Evolutionary conservation across 164 flowering plant species (phyloP).

Genomic region (Euptelea pleiosperma): DNA sequence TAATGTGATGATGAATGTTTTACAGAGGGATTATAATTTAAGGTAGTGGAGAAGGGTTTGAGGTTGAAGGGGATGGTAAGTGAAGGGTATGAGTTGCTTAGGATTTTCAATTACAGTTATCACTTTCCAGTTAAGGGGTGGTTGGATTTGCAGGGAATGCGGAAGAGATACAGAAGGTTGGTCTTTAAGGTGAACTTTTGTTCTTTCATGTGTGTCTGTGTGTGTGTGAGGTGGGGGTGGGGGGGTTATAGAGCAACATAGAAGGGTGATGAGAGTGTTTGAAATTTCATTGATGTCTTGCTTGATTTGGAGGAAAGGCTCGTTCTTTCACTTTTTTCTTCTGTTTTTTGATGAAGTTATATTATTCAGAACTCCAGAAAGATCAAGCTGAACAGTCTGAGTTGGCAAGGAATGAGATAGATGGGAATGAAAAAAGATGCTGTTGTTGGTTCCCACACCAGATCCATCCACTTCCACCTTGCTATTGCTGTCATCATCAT

Average conservation of each 20-base stretch:
- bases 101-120: constrained; percentile 41
- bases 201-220: too few relatives aligned
- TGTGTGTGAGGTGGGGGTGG: too few relatives aligned
- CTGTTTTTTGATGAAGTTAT: too few relatives aligned
- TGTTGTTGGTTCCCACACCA: too few relatives aligned
- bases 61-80: constrained; percentile 38
- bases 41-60: constrained; percentile 19
- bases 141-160: constrained; percentile 40
- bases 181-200: constrained; percentile 34
- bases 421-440: too few relatives aligned
- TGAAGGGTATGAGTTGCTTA: constrained; percentile 54
- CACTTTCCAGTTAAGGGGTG: constrained; percentile 34
- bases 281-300: constrained; percentile 30
- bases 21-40: constrained; percentile 36
- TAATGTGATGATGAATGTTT: constrained; percentile 46
- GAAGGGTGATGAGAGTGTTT: constrained; percentile 8
- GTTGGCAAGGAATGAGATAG: too few relatives aligned
- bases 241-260: constrained; percentile 36
- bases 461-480: too few relatives aligned
- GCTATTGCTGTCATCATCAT: too few relatives aligned
- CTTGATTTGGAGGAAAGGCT: constrained; percentile 36
- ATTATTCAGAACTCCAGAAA: too few relatives aligned
- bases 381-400: too few relatives aligned
- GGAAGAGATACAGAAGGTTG: constrained; percentile 24
- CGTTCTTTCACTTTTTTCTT: too few relatives aligned